Conservation (phyloP, 352 stramenopile species). For the Plasmopara muralis region DNA sequence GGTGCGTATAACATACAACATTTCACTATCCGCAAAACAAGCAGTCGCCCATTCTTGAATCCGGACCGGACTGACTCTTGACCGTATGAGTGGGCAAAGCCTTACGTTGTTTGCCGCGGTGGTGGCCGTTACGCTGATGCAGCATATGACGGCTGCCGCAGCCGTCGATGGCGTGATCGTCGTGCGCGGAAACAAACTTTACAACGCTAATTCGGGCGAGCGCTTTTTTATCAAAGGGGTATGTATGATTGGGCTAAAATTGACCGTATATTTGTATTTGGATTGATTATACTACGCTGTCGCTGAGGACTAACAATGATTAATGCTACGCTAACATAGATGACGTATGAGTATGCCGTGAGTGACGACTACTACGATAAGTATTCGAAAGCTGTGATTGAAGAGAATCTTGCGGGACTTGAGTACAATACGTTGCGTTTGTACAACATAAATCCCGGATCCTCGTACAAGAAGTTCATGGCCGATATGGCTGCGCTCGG, state of each 20-base stretch:
- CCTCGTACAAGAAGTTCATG: constrained; percentile 83
- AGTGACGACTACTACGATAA: constrained; percentile 82
- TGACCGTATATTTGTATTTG: not conserved
- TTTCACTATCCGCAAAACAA: no score
- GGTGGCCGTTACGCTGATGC: constrained; percentile 15
- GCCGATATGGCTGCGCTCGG: constrained; percentile 65
- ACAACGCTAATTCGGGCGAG: constrained; percentile 71
- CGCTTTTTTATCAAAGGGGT: constrained; percentile 86
- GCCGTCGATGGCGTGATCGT: constrained; percentile 48
- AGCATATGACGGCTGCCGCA: constrained; percentile 10
- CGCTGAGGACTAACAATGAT: constrained; percentile 7
- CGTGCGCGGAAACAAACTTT: constrained; percentile 85
- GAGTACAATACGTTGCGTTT: constrained; percentile 81
- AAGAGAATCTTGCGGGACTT: constrained; percentile 56
- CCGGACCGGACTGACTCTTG: no score
- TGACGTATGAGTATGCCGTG: constrained; percentile 86
- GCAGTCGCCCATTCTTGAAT: no score
- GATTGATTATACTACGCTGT: not conserved
- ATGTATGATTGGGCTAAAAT: constrained; percentile 19
- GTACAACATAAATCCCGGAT: constrained; percentile 83
- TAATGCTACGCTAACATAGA: constrained; percentile 17
- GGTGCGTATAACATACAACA: no score
- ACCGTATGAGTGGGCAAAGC: no score
- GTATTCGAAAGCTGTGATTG: constrained; percentile 72
- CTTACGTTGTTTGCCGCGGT: constrained; percentile 19